phyloP scores from a whole-genome alignment of 495 filamentous ascomycete genomes.

The Apodospora peruviana region DNA sequence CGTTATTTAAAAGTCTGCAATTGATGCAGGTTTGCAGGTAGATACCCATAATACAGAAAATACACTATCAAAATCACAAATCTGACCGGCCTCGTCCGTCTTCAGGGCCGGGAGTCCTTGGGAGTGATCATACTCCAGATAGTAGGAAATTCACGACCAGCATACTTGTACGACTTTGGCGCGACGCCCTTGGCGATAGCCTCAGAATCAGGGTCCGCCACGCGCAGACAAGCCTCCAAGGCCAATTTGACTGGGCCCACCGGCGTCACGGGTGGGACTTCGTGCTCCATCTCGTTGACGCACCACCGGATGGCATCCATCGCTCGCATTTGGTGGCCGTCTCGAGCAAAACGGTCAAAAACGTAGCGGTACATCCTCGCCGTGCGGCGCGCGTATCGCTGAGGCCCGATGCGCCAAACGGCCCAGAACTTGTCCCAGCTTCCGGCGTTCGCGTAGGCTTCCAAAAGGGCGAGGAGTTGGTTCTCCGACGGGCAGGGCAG shows the following conservation, averaged over 20 bases:
- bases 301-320: conserved; percentile 45
- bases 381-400: conserved; percentile 44
- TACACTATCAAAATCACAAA: no score
- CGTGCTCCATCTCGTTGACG: conserved; percentile 53
- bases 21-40: no score
- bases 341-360: conserved; percentile 46
- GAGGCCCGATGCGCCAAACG: conserved; percentile 52
- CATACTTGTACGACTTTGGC: no score
- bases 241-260: conserved; percentile 29
- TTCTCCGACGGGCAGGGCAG: conserved; percentile 44
- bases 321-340: conserved; percentile 38
- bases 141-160: no score
- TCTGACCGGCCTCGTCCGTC: no score
- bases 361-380: conserved; percentile 51
- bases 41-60: no score
- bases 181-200: not conserved
- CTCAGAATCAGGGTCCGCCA: conserved; percentile 46
- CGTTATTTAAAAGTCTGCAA: no score
- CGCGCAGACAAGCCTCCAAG: conserved; percentile 45
- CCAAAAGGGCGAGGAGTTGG: conserved; percentile 43
- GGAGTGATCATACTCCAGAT: no score
- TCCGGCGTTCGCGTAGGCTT: conserved; percentile 28
- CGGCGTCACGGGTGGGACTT: conserved; percentile 48
- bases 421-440: conserved; percentile 57
- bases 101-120: no score